A percentile compares a stretch with the other conserved stretches of the same genome.
These are phyloP conservation scores for Saccharomycopsis fodiens DNA, from an alignment of 805 yeast genomes.

Conservation along the genomic window DNA sequence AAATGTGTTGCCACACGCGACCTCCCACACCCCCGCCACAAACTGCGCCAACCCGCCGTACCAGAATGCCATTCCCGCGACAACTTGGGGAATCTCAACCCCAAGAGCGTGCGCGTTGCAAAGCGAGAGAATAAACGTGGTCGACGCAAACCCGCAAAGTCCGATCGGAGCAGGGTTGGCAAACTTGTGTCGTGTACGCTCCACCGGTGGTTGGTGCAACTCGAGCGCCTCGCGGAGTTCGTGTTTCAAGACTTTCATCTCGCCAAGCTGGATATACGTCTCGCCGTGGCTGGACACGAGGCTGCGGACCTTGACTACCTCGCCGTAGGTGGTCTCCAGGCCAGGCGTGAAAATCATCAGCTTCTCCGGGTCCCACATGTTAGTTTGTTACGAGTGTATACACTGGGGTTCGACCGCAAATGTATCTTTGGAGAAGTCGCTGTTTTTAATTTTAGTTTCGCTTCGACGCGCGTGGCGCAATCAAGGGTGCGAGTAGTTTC, in stretches of 20 bases:
- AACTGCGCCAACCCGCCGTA: conserved; percentile 58
- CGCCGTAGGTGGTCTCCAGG: too few relatives aligned
- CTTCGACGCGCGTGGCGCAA: too few relatives aligned
- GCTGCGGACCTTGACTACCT: neutral
- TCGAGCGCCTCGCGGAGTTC: neutral
- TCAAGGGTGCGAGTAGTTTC: too few relatives aligned
- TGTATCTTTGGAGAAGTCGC: too few relatives aligned
- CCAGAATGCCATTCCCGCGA: conserved; percentile 54
- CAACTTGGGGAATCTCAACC: conserved; percentile 42
- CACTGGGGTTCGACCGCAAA: too few relatives aligned
- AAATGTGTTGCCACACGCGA: conserved; percentile 56
- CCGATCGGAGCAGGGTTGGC: conserved; percentile 61
- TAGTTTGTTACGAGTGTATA: too few relatives aligned
- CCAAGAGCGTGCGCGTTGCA: conserved; percentile 53
- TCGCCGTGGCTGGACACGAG: neutral
- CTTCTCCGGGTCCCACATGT: too few relatives aligned
- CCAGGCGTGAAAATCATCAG: too few relatives aligned
- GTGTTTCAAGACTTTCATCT: neutral
- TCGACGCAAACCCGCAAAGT: conserved; percentile 49
- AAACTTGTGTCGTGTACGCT: conserved; percentile 23
- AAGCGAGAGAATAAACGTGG: conserved; percentile 52
- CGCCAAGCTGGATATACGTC: neutral
- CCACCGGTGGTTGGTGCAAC: neutral
- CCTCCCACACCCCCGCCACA: conserved; percentile 64
- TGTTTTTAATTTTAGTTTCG: too few relatives aligned